Conservation (phyloP, 306 rosid genomes). For the Cyclanthera cordifolia region DNA sequence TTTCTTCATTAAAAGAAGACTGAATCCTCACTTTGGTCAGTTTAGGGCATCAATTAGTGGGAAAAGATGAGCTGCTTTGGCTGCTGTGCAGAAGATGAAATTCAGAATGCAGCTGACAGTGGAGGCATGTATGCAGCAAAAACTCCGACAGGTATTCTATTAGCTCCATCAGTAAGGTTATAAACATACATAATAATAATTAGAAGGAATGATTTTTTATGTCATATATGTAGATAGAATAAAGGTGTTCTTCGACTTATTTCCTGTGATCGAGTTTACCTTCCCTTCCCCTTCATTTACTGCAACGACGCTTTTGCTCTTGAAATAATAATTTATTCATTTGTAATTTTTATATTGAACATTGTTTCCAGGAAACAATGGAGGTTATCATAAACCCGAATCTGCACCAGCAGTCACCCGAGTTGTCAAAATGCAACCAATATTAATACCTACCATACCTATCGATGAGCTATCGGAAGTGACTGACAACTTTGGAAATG, state of each 20-base stretch:
- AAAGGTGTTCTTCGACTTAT: background rate
- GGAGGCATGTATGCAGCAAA: slow-evolving; percentile 24
- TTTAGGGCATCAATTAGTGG: slow-evolving; percentile 6
- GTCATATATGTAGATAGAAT: slow-evolving; percentile 4
- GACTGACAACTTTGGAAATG: slow-evolving; percentile 12
- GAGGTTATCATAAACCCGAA: slow-evolving; percentile 11
- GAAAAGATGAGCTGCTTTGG: slow-evolving; percentile 67
- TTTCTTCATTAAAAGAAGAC: background rate
- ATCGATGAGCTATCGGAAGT: slow-evolving; percentile 7
- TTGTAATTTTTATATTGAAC: background rate
- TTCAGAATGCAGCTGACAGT: slow-evolving; percentile 26
- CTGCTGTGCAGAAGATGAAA: slow-evolving; percentile 47
- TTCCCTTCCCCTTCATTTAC: background rate
- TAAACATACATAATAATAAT: background rate
- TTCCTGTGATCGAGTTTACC: background rate
- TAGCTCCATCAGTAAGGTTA: background rate
- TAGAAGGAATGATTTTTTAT: background rate
- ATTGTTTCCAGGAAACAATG: slow-evolving; percentile 2
- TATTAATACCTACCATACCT: slow-evolving; percentile 6
- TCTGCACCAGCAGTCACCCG: slow-evolving; percentile 11
- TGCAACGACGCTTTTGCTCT: background rate
- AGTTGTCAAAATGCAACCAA: slow-evolving; percentile 15
- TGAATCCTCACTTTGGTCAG: background rate
- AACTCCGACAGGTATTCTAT: slow-evolving; percentile 34
- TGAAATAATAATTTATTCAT: background rate